Percentiles rank a stretch among this genome's conserved stretches.
These are phyloP conservation scores for Colletotrichum tofieldiae DNA, from an alignment of 2,329 filamentous ascomycete genomes.

Conservation along the genomic window DNA sequence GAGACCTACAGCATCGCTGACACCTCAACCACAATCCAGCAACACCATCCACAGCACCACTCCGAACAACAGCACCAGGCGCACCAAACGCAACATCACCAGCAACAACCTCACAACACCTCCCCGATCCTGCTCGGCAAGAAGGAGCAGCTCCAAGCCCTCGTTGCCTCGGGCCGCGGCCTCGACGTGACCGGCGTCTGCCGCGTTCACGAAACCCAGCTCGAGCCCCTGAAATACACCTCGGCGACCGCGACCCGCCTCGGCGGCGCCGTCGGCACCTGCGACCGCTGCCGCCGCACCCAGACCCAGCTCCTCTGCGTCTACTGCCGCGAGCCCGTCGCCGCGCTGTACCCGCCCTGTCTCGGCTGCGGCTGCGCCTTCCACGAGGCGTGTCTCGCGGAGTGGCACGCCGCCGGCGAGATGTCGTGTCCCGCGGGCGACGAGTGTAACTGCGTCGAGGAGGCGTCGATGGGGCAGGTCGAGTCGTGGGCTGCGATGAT, in stretches of 20 bases:
- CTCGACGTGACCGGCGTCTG: constrained; percentile 77
- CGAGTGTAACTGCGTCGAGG: constrained; percentile 74
- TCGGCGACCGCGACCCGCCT: constrained; percentile 54
- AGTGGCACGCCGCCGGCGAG: constrained; percentile 72
- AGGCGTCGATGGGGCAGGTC: constrained; percentile 70
- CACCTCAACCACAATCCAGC: constrained; percentile 44
- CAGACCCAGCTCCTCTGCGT: constrained; percentile 74
- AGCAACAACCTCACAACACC: constrained; percentile 55
- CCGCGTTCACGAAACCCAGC: constrained; percentile 73
- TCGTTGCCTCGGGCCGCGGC: constrained; percentile 69
- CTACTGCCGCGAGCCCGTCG: constrained; percentile 74
- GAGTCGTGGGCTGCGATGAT: constrained; percentile 74
- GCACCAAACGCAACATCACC: constrained; percentile 13
- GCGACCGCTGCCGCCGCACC: constrained; percentile 65
- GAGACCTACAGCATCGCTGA: constrained; percentile 58
- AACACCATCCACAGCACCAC: constrained; percentile 52
- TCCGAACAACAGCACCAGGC: constrained; percentile 48
- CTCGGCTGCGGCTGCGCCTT: constrained; percentile 75
- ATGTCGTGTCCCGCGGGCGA: constrained; percentile 74
- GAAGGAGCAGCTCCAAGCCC: constrained; percentile 65
- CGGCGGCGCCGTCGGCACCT: constrained; percentile 65
- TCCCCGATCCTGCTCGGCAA: constrained; percentile 72
- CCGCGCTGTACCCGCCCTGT: constrained; percentile 73
- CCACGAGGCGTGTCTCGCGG: constrained; percentile 72
- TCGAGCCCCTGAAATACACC: constrained; percentile 70